Percentiles rank a stretch among this genome's conserved stretches.
Evolutionary conservation across 176 grass and related monocot species (phyloP).

Genomic region (Carex scoparia): DNA sequence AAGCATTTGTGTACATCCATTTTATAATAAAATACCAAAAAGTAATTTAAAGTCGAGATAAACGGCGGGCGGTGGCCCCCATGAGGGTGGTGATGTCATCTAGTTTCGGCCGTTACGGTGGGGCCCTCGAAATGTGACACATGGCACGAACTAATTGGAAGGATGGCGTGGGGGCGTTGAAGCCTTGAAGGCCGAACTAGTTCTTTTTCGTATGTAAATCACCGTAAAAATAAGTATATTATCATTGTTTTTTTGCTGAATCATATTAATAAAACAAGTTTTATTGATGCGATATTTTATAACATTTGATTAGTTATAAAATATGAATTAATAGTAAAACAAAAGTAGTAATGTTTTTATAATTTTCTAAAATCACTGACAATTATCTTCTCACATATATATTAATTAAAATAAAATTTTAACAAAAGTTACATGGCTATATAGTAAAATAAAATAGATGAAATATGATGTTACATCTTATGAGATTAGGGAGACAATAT

Average conservation of each 20-base stretch:
- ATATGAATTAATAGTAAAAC: too few relatives aligned
- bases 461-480: too few relatives aligned
- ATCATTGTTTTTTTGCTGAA: not conserved
- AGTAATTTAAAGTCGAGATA: not conserved
- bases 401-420: too few relatives aligned
- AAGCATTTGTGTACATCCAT: too few relatives aligned
- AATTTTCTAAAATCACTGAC: too few relatives aligned
- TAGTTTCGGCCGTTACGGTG: conserved; percentile 7
- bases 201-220: not conserved
- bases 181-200: not conserved
- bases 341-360: too few relatives aligned
- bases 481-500: too few relatives aligned
- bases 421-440: too few relatives aligned
- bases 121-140: not conserved
- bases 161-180: not conserved
- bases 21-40: not conserved
- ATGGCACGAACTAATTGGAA: not conserved
- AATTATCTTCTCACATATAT: too few relatives aligned
- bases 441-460: too few relatives aligned
- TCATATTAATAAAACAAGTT: not conserved
- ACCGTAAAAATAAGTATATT: not conserved
- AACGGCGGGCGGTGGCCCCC: conserved; percentile 15
- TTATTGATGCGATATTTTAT: not conserved
- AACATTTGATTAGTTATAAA: too few relatives aligned
- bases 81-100: conserved; percentile 18